A percentile compares a stretch with the other conserved stretches of the same genome.
Evolutionary conservation across 75 land plant species (phyloP).

Genomic region (Gnetum montanum): DNA sequence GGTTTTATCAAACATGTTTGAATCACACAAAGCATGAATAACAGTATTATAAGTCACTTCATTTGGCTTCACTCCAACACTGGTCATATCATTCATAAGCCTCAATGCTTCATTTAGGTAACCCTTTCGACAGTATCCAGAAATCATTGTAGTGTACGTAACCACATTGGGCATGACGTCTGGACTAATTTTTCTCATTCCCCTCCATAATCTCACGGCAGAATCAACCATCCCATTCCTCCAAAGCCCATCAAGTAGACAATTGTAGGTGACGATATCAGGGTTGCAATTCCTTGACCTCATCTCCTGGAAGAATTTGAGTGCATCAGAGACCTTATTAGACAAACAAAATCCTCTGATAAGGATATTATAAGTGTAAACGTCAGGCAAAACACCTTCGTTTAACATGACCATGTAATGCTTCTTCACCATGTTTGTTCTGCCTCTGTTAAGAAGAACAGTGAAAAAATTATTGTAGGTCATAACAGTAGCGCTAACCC

Average conservation of each 20-base stretch:
- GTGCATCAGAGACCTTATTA: conserved; percentile 33
- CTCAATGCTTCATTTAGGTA: conserved; percentile 46
- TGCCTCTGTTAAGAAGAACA: conserved; percentile 36
- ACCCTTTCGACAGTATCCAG: conserved; percentile 52
- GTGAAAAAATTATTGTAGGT: conserved; percentile 39
- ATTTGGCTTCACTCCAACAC: conserved; percentile 52
- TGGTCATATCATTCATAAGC: conserved; percentile 61
- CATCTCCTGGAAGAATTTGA: conserved; percentile 33
- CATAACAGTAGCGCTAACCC: conserved; percentile 30
- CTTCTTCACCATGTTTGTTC: conserved; percentile 34
- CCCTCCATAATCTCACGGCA: conserved; percentile 35
- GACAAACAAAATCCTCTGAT: conserved; percentile 59
- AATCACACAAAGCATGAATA: conserved; percentile 66
- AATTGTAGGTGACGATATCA: conserved; percentile 55
- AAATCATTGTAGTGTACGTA: conserved; percentile 76
- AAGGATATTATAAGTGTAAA: conserved; percentile 67
- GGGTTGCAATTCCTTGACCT: conserved; percentile 19
- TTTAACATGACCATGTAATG: conserved; percentile 50
- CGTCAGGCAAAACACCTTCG: conserved; percentile 41
- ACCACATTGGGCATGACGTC: conserved; percentile 46
- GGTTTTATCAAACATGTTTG: conserved; percentile 42
- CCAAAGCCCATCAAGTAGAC: conserved; percentile 64
- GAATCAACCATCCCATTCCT: conserved; percentile 33
- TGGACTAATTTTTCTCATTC: conserved; percentile 19
- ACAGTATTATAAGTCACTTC: conserved; percentile 63